Percentiles rank a stretch among this genome's conserved stretches.
Evolutionary conservation across 495 filamentous ascomycete genomes (phyloP).

Genomic region (Neurospora sp.): DNA sequence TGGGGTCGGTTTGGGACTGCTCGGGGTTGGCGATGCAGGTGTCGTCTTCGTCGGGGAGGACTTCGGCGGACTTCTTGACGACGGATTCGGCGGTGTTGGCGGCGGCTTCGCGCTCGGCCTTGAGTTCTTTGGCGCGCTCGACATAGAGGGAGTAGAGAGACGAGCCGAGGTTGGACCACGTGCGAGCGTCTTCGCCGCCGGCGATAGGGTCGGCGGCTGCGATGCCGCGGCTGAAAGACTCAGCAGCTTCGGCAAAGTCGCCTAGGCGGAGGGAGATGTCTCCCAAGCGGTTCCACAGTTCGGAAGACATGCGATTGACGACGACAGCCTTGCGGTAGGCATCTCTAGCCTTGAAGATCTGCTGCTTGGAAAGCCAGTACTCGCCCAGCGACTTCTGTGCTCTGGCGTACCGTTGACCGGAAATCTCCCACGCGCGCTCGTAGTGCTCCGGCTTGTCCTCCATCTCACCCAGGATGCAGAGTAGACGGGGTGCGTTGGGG

Average conservation of each 20-base stretch:
- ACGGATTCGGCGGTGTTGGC: conserved; percentile 15
- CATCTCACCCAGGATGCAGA: conserved; percentile 90
- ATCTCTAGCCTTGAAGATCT: conserved; percentile 58
- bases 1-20: background rate
- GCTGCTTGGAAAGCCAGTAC: conserved; percentile 52
- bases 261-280: conserved; percentile 73
- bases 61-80: background rate
- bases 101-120: conserved; percentile 18
- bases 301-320: conserved; percentile 69
- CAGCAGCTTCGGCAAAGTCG: conserved; percentile 68
- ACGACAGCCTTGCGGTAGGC: conserved; percentile 68
- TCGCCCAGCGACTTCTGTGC: conserved; percentile 83
- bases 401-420: conserved; percentile 65
- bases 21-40: background rate
- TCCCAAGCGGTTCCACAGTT: conserved; percentile 81
- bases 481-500: conserved; percentile 73
- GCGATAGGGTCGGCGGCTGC: conserved; percentile 37
- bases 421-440: conserved; percentile 82
- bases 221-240: conserved; percentile 73
- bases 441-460: conserved; percentile 64
- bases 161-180: conserved; percentile 90
- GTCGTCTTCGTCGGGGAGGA: conserved; percentile 13
- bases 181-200: conserved; percentile 81
- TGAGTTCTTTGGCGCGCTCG: conserved; percentile 30
- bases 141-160: conserved; percentile 46